Evolutionary conservation across 768 basidiomycete species (phyloP).

Genomic region (Tricholoma sp.): DNA sequence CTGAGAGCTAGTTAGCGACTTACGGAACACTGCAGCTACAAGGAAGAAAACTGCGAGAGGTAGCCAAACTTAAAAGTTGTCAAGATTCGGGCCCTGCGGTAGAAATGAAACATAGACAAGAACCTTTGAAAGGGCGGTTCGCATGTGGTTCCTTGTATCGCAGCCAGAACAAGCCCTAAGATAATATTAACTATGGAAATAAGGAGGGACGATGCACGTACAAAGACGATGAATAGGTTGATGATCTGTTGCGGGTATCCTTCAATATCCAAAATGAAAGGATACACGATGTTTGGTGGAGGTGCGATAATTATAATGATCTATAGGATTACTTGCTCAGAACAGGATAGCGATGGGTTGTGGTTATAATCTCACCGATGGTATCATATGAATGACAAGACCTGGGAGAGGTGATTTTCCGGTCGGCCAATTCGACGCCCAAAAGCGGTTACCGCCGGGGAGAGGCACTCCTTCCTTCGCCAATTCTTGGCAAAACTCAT

Average conservation of each 20-base stretch:
- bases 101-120: background rate
- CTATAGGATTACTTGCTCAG: background rate
- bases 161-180: conserved; percentile 51
- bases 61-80: background rate
- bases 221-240: background rate
- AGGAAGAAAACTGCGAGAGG: background rate
- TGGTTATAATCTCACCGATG: background rate
- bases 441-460: background rate
- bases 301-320: background rate
- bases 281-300: background rate
- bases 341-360: background rate
- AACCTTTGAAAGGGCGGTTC: conserved; percentile 50
- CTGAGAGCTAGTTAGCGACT: background rate
- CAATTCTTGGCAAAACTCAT: background rate
- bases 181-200: background rate
- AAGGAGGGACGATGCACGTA: background rate
- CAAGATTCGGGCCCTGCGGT: background rate
- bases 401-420: background rate
- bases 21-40: background rate
- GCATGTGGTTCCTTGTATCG: conserved; percentile 44
- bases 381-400: background rate
- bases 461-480: background rate
- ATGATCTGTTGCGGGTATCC: background rate
- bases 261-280: background rate
- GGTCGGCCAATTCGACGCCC: background rate